A percentile compares a stretch with the other conserved stretches of the same genome.
Conservation (phyloP, 192 early-diverging fungal species). For the Thamnidium elegans region DNA sequence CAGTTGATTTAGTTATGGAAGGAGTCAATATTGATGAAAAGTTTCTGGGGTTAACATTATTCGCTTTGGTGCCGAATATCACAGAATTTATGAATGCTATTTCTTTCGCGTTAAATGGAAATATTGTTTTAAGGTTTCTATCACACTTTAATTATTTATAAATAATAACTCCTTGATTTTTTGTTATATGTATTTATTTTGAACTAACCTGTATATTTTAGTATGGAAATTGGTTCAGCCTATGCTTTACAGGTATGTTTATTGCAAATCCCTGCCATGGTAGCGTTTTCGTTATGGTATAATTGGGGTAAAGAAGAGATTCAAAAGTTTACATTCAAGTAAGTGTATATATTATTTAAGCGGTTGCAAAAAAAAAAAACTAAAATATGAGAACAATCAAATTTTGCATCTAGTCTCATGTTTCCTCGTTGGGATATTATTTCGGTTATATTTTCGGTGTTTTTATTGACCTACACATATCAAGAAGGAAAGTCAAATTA, state of each 20-base stretch:
- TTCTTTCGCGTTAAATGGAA: conserved; percentile 91
- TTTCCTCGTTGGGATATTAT: conserved; percentile 44
- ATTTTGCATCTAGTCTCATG: conserved; percentile 23
- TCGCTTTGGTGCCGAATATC: conserved; percentile 92
- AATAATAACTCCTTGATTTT: not conserved
- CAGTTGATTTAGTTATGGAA: conserved; percentile 78
- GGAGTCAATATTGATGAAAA: conserved; percentile 73
- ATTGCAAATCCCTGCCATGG: conserved; percentile 93
- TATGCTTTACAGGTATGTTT: conserved; percentile 96
- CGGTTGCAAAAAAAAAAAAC: too few species aligned
- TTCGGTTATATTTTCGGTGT: conserved; percentile 49
- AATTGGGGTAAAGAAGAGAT: conserved; percentile 36
- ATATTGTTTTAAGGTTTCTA: conserved; percentile 61
- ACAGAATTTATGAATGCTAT: conserved; percentile 96
- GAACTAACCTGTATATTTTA: not conserved
- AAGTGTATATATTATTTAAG: too few species aligned
- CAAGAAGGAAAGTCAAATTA: conserved; percentile 96
- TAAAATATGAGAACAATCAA: too few species aligned
- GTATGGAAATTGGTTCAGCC: conserved; percentile 92
- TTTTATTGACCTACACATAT: conserved; percentile 87
- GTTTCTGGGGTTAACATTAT: conserved; percentile 88
- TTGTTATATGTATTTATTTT: not conserved
- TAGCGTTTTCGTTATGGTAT: conserved; percentile 73
- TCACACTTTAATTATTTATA: not conserved
- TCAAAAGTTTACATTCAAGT: conserved; percentile 35